Base-by-base conservation (phyloP, 202 grass and related monocot genomes). In the Zizania palustris region DNA sequence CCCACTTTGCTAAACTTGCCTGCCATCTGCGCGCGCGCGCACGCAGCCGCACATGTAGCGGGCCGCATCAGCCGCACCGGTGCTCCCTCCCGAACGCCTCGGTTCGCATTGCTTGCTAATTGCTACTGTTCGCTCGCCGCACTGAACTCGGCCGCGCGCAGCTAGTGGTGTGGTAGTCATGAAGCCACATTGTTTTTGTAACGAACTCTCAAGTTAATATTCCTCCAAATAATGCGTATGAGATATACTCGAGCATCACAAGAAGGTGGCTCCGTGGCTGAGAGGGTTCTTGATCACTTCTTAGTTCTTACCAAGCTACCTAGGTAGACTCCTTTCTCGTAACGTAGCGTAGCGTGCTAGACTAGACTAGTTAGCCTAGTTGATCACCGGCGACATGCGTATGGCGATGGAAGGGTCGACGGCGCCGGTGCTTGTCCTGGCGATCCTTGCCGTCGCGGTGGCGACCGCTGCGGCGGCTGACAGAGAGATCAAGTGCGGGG, bases 401-500 rank as follows among this genome's bases (percentile, higher is more conserved):
- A 0, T 2, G 28, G 28, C 28, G 28, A 28, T 28, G 22, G 28
- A 2, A 28, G 28, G 28, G 28, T 28, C 28, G 28, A 28, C 35
- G 45, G 38, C 45, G 51, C n/a, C 19, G 48, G 10, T 22, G 20
- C 60, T 85, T 20, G 71, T 48, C 42, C 63, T 83, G 76, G 59
- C 44, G 22, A 21, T 64, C 59, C 4, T 67, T 16, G 56, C 53
- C 39, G 43, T 45, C 60, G 9, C 33, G 11, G 76, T 61, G 1
- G 5, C 53, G 28, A 37, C 44, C 11, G 78, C 83, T 0, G 40
- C 35, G 0, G 55, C 62, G 65, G 22, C 3, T 0, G 46, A 20
- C 15, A 53, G n/a, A 20, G 75, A 81, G 33, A 37, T 79, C 5
- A 86, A 84, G 86, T 92, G 90, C 63, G 73, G 80, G 10, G 58